phyloP scores from a whole-genome alignment of 2,329 filamentous ascomycete genomes.

The Alternaria sp. region DNA sequence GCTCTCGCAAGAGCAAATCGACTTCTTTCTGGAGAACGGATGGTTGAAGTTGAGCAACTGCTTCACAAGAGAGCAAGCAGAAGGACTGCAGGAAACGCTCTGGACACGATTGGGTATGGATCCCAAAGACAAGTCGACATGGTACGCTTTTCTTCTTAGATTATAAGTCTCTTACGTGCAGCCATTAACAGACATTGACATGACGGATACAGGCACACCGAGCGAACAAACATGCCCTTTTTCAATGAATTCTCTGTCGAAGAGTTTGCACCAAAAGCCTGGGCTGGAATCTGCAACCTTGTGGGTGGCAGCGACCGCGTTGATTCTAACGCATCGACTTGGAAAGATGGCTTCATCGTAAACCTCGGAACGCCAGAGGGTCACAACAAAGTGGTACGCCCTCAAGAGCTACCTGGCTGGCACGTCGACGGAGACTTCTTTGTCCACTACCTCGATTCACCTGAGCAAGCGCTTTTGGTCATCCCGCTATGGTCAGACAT shows the following conservation, averaged over 20 bases:
- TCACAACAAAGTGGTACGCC: constrained; percentile 58
- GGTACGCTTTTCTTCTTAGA: constrained; percentile 47
- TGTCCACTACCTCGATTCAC: constrained; percentile 73
- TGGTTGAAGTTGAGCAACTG: constrained; percentile 62
- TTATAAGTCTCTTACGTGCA: neutral
- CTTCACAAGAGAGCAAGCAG: constrained; percentile 58
- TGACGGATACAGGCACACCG: constrained; percentile 47
- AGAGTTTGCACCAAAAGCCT: constrained; percentile 68
- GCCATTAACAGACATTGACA: neutral
- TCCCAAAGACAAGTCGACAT: constrained; percentile 68
- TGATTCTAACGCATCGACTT: constrained; percentile 53
- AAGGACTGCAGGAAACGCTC: constrained; percentile 57
- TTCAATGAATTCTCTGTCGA: constrained; percentile 63
- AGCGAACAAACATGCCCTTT: constrained; percentile 69
- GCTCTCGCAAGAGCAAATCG: constrained; percentile 56
- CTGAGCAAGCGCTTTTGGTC: constrained; percentile 72
- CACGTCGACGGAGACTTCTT: constrained; percentile 78
- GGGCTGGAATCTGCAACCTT: constrained; percentile 70
- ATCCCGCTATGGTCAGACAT: constrained; percentile 73
- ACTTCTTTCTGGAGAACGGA: constrained; percentile 63
- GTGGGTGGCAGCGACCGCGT: constrained; percentile 63
- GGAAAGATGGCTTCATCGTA: constrained; percentile 73
- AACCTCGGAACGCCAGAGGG: constrained; percentile 66
- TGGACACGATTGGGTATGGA: constrained; percentile 72
- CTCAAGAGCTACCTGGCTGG: constrained; percentile 64